Conservation (phyloP, 2,329 filamentous ascomycete genomes). For the Beauveria sp. region DNA sequence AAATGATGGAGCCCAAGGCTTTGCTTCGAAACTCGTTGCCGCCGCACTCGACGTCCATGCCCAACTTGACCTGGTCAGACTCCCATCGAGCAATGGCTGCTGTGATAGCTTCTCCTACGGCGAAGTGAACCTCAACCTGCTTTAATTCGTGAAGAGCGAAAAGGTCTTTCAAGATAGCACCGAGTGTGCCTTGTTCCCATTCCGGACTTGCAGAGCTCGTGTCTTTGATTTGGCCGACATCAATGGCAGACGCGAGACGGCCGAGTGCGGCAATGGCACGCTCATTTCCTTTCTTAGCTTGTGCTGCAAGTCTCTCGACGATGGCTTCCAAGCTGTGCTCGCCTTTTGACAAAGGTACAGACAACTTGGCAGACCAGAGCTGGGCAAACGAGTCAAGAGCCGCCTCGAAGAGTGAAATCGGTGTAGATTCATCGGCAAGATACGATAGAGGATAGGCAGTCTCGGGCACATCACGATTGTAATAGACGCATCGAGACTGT, state of each 20-base stretch:
- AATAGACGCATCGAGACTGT: conserved; percentile 37
- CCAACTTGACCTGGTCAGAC: conserved; percentile 67
- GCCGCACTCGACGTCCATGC: conserved; percentile 62
- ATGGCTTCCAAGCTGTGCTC: conserved; percentile 34
- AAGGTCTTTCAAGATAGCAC: conserved; percentile 57
- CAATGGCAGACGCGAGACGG: conserved; percentile 45
- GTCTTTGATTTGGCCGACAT: conserved; percentile 12
- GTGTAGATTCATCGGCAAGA: conserved; percentile 23
- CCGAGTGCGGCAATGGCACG: conserved; percentile 76
- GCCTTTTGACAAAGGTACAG: conserved; percentile 24
- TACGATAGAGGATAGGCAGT: conserved; percentile 24
- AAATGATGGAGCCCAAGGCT: conserved; percentile 35
- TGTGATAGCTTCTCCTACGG: conserved; percentile 80
- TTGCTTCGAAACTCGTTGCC: conserved; percentile 29
- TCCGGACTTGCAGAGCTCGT: conserved; percentile 15
- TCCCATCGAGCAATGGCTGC: conserved; percentile 75
- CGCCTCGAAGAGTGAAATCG: conserved; percentile 34
- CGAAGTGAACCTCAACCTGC: conserved; percentile 81
- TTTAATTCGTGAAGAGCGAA: conserved; percentile 77
- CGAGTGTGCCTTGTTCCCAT: conserved; percentile 30
- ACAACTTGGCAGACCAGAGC: conserved; percentile 39
- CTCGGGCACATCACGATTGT: conserved; percentile 25
- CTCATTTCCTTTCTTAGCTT: conserved; percentile 75
- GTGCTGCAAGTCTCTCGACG: conserved; percentile 54
- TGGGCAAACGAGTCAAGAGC: conserved; percentile 38